Base-by-base conservation (phyloP, 108 stramenopile genomes). In the Cyclotella distinguenda region DNA sequence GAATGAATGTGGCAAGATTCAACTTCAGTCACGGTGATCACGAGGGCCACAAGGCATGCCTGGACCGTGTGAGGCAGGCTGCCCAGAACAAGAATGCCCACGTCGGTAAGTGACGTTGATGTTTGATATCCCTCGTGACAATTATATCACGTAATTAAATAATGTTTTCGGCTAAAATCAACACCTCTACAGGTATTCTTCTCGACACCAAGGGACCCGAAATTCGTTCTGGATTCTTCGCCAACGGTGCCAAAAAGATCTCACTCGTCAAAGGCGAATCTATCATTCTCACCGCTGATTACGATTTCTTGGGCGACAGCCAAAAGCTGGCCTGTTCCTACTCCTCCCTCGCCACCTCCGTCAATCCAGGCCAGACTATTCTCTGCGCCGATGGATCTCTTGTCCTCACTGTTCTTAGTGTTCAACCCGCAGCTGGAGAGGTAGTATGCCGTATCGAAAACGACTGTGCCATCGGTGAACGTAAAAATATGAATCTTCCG, bases 401-500 rank as follows among this genome's bases (percentile, higher is more conserved):
- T 8, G 86, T 89, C 10, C 84, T 99, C 49, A 92, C 82, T 15
- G 99, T 99, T 34, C 64, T 85, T 28, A 82, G 85, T 26, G 70
- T 78, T 53, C 79, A 84, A 52, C 89, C 68, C 16, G 66, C 70
- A 34, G 82, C 72, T 27, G 76, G 81, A 30, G 93, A 94, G 56
- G 86, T 93, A 16, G 60, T 77, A 4, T 83, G 75, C 77, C 80
- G 84, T 25, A 77, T 96, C 42, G 80, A 86, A 70, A 97, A 96
- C 81, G 86, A 86, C 64, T 84, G 77, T 58, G 55, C 74, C 46
- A 91, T 97, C 43, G 90, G 94, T 27, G 93, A 97, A 80, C 89
- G 97, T 35, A 98, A 98, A 81, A 98, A 98, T 83, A 96, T 99
- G 96, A 99, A 98, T 82, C 82, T 99, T 45, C 99, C 99, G 19